Conservation (phyloP, 441 rosid genomes). For the Codiaeum variegatum region DNA sequence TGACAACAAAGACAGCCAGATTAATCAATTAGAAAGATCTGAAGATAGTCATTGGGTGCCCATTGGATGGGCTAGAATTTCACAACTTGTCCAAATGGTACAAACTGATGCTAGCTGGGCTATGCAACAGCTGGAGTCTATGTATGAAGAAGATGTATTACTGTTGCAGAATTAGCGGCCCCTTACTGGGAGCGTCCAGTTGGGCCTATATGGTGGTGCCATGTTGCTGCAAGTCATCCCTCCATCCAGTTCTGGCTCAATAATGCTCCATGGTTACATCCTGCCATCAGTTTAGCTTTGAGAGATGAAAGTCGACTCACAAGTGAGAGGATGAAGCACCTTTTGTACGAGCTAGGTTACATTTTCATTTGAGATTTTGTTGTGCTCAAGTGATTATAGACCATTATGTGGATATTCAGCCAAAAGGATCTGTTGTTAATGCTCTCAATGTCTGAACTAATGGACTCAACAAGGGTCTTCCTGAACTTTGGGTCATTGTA, state of each 20-base stretch:
- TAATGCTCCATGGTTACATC: conserved; percentile 88
- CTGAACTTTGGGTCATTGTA: neutral
- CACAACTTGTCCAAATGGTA: conserved; percentile 59
- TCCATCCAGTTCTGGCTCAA: conserved; percentile 62
- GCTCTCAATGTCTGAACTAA: neutral
- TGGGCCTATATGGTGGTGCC: conserved; percentile 97
- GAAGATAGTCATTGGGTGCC: conserved; percentile 78
- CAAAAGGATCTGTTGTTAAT: neutral
- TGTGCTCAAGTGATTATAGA: neutral
- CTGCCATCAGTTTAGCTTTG: conserved; percentile 86
- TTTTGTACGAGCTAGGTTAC: conserved; percentile 69
- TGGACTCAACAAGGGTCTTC: neutral
- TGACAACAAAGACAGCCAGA: conserved; percentile 33
- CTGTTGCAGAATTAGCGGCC: conserved; percentile 87
- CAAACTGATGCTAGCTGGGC: conserved; percentile 74
- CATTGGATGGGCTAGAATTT: conserved; percentile 89
- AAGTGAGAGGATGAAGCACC: conserved; percentile 92
- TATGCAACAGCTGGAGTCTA: conserved; percentile 38
- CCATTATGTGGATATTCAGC: conserved; percentile 5
- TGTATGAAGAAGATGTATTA: conserved; percentile 58
- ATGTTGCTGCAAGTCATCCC: conserved; percentile 61
- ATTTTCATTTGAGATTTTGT: neutral
- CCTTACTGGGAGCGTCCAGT: conserved; percentile 93
- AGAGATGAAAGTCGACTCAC: conserved; percentile 81
- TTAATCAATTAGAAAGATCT: conserved; percentile 37